Evolutionary conservation across 2,329 filamentous ascomycete genomes (phyloP), one percentile per base, ranked within the genome.

Genomic region (Diplodia corticola): DNA sequence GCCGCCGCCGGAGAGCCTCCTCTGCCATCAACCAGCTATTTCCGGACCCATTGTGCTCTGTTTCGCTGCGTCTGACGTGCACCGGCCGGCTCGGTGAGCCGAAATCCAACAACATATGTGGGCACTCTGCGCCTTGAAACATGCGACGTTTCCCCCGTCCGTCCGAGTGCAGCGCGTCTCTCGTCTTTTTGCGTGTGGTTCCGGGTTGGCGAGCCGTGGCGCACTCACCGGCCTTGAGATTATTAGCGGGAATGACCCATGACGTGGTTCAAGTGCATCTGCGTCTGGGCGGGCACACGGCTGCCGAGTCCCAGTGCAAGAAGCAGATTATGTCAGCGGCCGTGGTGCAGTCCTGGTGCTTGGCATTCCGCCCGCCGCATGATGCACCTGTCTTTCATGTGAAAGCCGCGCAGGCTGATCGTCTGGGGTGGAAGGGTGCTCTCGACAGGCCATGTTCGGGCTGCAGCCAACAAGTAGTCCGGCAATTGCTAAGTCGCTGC

Each of bases 321-420:
- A 10, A 44, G 17, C 2, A 6, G 40, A 50, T 50, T 50, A 24
- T 50, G 48, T 50, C 48, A 54, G 51, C 51, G 9, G 51, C 15
- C 20, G 22, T 12, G 17, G 9, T 54, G 12, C 10, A 22, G 17
- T n/a, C n/a, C n/a, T n/a, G 9, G 2, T n/a, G 28, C 28, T 35
- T 20, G 20, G 30, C n/a, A 33, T 22, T 20, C 30, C 17, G 17
- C 28, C 9, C 3, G 51, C 33, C 12, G 30, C 28, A 24, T 40
- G 33, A 26, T 24, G 53, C 51, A 54, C 35, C 5, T n/a, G 10
- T 30, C 15, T 61, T 50, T 46, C 57, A 61, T 61, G 57, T 61
- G 57, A 61, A 61, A 35, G 20, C 44, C 17, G n/a, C 35, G 35
- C 24, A 24, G 24, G 7, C 13, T 13, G 17, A 30, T 13, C 5